phyloP scores from a whole-genome alignment of 2,329 filamentous ascomycete genomes.

The Colletotrichum nymphaeae region DNA sequence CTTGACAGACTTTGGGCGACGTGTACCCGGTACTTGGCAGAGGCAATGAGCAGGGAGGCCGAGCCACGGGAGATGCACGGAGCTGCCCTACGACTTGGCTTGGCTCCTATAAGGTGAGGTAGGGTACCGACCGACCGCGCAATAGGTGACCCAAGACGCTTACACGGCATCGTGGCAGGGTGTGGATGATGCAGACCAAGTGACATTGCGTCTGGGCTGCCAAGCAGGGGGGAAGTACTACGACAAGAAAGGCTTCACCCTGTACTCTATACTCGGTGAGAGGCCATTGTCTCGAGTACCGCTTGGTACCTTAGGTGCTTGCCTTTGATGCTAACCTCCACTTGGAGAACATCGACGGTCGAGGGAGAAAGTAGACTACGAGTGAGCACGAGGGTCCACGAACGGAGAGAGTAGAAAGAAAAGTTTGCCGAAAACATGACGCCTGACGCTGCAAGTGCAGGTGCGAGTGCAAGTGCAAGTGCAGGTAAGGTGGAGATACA shows the following conservation, averaged over 20 bases:
- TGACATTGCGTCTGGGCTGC: background rate
- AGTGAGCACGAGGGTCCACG: background rate
- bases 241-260: too few species aligned
- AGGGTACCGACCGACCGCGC: background rate
- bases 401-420: background rate
- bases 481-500: background rate
- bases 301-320: background rate
- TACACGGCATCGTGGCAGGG: constrained; percentile 2
- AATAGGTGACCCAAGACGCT: constrained; percentile 16
- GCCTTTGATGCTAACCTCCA: background rate
- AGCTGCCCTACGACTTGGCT: background rate
- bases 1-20: background rate
- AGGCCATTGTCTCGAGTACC: background rate
- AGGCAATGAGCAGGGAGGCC: background rate
- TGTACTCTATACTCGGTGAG: background rate
- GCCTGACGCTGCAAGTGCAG: background rate
- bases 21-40: constrained; percentile 21
- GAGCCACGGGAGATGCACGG: background rate
- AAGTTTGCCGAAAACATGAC: constrained; percentile 13
- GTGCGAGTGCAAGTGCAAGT: background rate
- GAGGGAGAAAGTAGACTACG: background rate
- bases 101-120: background rate
- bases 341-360: background rate
- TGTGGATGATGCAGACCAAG: constrained; percentile 5
- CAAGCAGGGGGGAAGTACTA: background rate